Evolutionary conservation across 176 grass and related monocot species (phyloP), one percentile per base, ranked within the genome.

Genomic region (Zizania latifolia): DNA sequence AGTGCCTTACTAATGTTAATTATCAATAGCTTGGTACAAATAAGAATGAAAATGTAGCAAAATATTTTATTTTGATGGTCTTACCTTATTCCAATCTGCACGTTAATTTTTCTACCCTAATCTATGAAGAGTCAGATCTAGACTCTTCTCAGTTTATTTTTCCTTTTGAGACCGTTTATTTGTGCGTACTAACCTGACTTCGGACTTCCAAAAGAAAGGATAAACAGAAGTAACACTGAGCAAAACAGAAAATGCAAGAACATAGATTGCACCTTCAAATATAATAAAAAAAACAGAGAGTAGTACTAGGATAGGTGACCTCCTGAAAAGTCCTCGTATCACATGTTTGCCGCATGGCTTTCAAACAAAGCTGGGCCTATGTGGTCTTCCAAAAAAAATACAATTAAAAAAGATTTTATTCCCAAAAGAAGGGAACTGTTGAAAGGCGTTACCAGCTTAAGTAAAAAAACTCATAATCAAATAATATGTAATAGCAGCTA

Each of bases 241-340:
- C 19, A 56, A 63, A 54, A 38, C 57, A 72, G 9, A 44, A 58
- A 44, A 13, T 40, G 35, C 66, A 84, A 71, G 22, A 29, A 79
- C 10, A 22, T 78, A 64, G 10, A 68, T 21, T 51, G n/a, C 21
- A 51, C 4, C n/a, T n/a, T n/a, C n/a, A n/a, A n/a, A n/a, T n/a
- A n/a, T n/a, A n/a, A n/a, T n/a, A n/a, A n/a, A n/a, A n/a, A n/a
- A n/a, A n/a, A n/a, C n/a, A n/a, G n/a, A n/a, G n/a, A n/a, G n/a
- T n/a, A n/a, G n/a, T n/a, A n/a, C n/a, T n/a, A n/a, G n/a, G n/a
- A n/a, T n/a, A n/a, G n/a, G n/a, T n/a, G n/a, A n/a, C n/a, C n/a
- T n/a, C n/a, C n/a, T n/a, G n/a, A n/a, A n/a, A n/a, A n/a, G n/a
- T n/a, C n/a, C n/a, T n/a, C n/a, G n/a, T n/a, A n/a, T n/a, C n/a